Percentiles rank a stretch among this genome's conserved stretches.
Evolutionary conservation across 352 stramenopile species (phyloP).

Genomic region (Globisporangium canariense): DNA sequence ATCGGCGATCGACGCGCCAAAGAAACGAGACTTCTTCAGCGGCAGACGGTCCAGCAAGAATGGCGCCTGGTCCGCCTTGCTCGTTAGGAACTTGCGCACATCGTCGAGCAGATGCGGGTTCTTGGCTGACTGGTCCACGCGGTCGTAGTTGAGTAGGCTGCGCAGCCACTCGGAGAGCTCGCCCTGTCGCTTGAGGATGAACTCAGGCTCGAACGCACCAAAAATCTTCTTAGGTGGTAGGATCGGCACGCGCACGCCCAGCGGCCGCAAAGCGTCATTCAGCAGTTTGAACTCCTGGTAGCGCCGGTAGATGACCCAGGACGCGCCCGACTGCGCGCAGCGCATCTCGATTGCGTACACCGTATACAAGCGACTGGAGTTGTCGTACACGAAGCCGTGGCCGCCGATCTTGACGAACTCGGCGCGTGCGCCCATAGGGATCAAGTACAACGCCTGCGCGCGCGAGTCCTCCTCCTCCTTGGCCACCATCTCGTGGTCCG

Average conservation of each 20-base stretch:
- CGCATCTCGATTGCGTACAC: slow-evolving; percentile 80
- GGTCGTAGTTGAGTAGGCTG: slow-evolving; percentile 64
- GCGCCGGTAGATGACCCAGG: slow-evolving; percentile 79
- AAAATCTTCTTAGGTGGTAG: slow-evolving; percentile 84
- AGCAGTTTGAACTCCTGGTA: slow-evolving; percentile 85
- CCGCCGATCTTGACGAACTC: slow-evolving; percentile 77
- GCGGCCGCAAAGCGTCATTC: slow-evolving; percentile 54
- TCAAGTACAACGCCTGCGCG: slow-evolving; percentile 76
- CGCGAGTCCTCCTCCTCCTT: slow-evolving; percentile 81
- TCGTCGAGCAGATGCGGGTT: slow-evolving; percentile 78
- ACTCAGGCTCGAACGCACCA: slow-evolving; percentile 79
- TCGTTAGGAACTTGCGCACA: slow-evolving; percentile 77
- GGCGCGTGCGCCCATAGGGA: slow-evolving; percentile 56
- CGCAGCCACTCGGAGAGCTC: slow-evolving; percentile 72
- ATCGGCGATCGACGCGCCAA: slow-evolving; percentile 56
- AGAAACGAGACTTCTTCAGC: slow-evolving; percentile 63
- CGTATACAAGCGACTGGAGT: slow-evolving; percentile 71
- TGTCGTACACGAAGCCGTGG: slow-evolving; percentile 75
- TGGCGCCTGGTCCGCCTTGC: slow-evolving; percentile 78
- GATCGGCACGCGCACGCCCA: slow-evolving; percentile 70
- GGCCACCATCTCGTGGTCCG: slow-evolving; percentile 73
- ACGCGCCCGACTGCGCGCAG: slow-evolving; percentile 66
- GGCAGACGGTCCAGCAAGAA: slow-evolving; percentile 66
- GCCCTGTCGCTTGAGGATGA: slow-evolving; percentile 67
- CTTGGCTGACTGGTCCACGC: slow-evolving; percentile 64